Conservation (phyloP, 2,329 filamentous ascomycete species). For the Pseudogymnoascus sp. region DNA sequence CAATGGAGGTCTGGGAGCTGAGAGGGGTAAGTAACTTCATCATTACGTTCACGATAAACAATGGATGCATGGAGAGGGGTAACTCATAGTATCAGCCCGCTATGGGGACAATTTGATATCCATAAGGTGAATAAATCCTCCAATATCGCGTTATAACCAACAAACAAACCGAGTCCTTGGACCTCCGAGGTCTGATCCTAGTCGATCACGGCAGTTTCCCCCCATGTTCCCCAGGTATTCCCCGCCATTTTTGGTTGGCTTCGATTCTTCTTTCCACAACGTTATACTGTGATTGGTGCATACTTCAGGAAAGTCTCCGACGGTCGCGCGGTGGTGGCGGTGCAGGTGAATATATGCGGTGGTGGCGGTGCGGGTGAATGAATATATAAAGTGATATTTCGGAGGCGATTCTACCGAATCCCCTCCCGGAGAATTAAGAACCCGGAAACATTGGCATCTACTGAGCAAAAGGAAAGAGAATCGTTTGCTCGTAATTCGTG, state of each 20-base stretch:
- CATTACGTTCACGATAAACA: not conserved
- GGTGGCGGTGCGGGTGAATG: not conserved
- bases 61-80: not conserved
- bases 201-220: not conserved
- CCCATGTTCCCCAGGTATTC: not conserved
- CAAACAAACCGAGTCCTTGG: not conserved
- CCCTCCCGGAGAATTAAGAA: not conserved
- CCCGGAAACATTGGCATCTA: not conserved
- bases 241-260: not conserved
- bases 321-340: not conserved
- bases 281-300: not conserved
- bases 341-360: too few relatives aligned
- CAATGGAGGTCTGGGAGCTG: not conserved
- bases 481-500: too few relatives aligned
- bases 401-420: not conserved
- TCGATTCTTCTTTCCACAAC: not conserved
- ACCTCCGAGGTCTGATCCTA: not conserved
- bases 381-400: not conserved
- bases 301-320: not conserved
- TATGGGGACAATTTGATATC: not conserved
- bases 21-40: not conserved
- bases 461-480: too few relatives aligned
- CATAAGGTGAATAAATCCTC: not conserved
- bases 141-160: not conserved
- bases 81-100: not conserved